These are phyloP conservation scores for Chlorella sp. DNA, from an alignment of 139 green algal species.

Conservation along the genomic window DNA sequence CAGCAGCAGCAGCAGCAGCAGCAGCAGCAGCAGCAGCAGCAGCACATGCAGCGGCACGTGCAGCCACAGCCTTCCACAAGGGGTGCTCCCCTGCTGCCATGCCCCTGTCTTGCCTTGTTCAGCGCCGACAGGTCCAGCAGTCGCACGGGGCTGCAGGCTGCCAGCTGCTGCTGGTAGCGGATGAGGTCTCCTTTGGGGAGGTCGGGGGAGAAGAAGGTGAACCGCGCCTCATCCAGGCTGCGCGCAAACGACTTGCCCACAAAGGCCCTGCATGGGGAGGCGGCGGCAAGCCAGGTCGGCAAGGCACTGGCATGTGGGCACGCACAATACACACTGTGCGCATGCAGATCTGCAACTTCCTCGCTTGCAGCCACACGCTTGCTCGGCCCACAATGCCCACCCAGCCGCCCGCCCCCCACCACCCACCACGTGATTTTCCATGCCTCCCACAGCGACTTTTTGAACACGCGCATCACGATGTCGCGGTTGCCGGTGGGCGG, in stretches of 20 bases:
- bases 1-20: too few species aligned
- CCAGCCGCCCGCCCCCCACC: neutral
- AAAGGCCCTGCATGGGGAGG: conserved; percentile 80
- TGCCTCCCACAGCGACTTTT: conserved; percentile 48
- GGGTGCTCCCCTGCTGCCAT: neutral
- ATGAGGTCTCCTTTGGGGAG: conserved; percentile 65
- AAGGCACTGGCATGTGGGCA: too few species aligned
- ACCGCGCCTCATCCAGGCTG: conserved; percentile 52
- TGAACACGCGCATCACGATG: conserved; percentile 44
- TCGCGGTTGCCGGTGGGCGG: conserved; percentile 78
- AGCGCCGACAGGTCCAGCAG: conserved; percentile 68
- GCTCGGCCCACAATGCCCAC: too few species aligned
- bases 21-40: too few species aligned
- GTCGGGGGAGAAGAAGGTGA: conserved; percentile 79
- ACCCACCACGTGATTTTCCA: conserved; percentile 76
- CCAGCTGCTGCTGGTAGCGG: conserved; percentile 66
- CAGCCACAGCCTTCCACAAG: neutral
- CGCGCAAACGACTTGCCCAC: conserved; percentile 68
- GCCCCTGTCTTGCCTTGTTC: conserved; percentile 36
- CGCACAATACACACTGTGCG: too few species aligned
- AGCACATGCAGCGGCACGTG: neutral
- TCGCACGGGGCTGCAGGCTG: conserved; percentile 45
- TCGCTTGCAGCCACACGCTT: too few species aligned
- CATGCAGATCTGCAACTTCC: too few species aligned
- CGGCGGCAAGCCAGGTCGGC: too few species aligned